Conservation (phyloP, 2,329 filamentous ascomycete genomes). For the Paraconiothyrium brasiliense region DNA sequence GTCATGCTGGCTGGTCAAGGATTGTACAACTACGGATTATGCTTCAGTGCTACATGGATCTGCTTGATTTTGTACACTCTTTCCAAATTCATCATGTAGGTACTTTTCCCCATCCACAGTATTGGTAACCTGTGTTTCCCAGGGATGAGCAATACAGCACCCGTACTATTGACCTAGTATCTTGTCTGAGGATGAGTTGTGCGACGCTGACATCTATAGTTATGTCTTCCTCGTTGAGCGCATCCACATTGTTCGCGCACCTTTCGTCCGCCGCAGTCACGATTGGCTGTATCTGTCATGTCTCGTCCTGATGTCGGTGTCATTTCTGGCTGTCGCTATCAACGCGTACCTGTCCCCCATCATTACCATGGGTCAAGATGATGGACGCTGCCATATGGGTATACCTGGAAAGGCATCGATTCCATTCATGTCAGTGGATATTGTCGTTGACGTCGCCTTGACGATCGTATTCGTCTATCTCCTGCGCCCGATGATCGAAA, state of each 20-base stretch:
- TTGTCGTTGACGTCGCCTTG: slow-evolving; percentile 45
- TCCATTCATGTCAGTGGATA: slow-evolving; percentile 47
- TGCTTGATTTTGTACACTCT: slow-evolving; percentile 50
- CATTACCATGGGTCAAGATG: slow-evolving; percentile 33
- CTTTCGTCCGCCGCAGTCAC: slow-evolving; percentile 38
- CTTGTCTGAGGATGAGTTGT: background rate
- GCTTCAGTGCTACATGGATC: slow-evolving; percentile 45
- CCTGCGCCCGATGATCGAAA: slow-evolving; percentile 35
- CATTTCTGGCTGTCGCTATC: slow-evolving; percentile 35
- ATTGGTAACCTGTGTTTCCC: background rate
- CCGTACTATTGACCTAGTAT: background rate
- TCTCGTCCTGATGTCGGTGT: slow-evolving; percentile 31
- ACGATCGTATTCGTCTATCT: slow-evolving; percentile 50
- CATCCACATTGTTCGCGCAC: slow-evolving; percentile 46
- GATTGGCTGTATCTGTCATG: slow-evolving; percentile 47
- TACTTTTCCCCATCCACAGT: background rate
- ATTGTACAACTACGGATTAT: slow-evolving; percentile 34
- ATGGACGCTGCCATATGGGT: slow-evolving; percentile 49
- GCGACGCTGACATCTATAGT: slow-evolving; percentile 15
- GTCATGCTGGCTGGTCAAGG: slow-evolving; percentile 42
- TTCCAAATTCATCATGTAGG: slow-evolving; percentile 40
- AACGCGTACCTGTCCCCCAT: slow-evolving; percentile 41
- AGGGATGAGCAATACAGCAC: background rate
- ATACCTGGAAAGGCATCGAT: slow-evolving; percentile 44
- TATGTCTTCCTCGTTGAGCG: slow-evolving; percentile 53